Conservation (phyloP, 2,329 filamentous ascomycete species). For the Ophiostoma sp. region DNA sequence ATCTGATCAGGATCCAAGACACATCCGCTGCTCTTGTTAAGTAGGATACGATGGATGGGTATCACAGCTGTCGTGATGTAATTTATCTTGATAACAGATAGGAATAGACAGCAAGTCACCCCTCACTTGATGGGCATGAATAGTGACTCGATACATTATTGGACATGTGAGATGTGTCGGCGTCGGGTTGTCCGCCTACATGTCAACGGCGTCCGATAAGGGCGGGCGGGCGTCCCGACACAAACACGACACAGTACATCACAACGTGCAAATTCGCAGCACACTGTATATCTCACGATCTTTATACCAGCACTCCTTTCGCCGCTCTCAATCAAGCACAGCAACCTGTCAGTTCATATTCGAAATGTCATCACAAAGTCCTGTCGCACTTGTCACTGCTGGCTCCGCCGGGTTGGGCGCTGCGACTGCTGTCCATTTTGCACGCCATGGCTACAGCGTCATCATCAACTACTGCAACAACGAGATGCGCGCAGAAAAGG, state of each 20-base stretch:
- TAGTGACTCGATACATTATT: not conserved
- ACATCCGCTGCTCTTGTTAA: not conserved
- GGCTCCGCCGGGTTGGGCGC: conserved; percentile 69
- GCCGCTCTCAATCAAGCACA: not conserved
- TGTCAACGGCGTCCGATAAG: not conserved
- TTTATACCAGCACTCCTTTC: not conserved
- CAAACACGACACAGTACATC: not conserved
- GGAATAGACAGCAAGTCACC: not conserved
- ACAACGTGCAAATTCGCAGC: not conserved
- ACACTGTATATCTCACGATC: not conserved
- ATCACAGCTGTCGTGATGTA: not conserved
- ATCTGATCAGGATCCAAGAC: not conserved
- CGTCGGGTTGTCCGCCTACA: not conserved
- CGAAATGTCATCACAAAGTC: conserved; percentile 21
- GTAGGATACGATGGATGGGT: not conserved
- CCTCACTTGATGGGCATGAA: not conserved
- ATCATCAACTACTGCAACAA: conserved; percentile 72
- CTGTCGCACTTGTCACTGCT: conserved; percentile 51
- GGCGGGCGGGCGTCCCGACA: not conserved
- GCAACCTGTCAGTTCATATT: not conserved
- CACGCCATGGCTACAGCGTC: conserved; percentile 65
- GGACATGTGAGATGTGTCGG: not conserved
- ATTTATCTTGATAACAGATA: not conserved
- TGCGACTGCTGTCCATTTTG: conserved; percentile 65
- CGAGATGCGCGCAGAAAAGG: conserved; percentile 56